A percentile compares a stretch with the other conserved stretches of the same genome.
Conservation (phyloP, 257 asterid genomes). For the Nicotiana tomentosiformis region DNA sequence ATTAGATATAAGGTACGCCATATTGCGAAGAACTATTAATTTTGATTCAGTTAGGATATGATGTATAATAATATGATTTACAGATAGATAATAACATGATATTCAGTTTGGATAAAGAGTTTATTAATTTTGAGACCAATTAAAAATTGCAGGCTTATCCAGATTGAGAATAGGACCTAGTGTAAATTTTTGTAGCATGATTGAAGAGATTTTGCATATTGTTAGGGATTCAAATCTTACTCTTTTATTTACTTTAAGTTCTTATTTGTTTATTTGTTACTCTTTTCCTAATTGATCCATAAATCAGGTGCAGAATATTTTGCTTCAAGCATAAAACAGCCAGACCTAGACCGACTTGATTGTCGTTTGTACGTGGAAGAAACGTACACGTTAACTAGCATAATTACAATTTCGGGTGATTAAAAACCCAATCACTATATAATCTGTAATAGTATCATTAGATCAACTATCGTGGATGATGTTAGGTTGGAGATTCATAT, state of each 20-base stretch:
- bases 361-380: not conserved
- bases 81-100: too few species aligned
- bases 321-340: not conserved
- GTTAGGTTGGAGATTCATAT: constrained; percentile 2
- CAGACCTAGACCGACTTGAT: not conserved
- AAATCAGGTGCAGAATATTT: not conserved
- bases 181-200: not conserved
- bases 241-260: not conserved
- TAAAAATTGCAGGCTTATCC: not conserved
- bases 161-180: too few species aligned
- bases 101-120: not conserved
- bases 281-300: not conserved
- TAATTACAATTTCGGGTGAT: not conserved
- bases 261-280: not conserved
- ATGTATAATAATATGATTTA: too few species aligned
- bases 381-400: not conserved
- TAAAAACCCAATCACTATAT: not conserved
- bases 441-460: not conserved
- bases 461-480: not conserved
- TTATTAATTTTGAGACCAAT: not conserved
- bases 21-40: too few species aligned
- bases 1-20: too few species aligned
- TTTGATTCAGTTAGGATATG: too few species aligned
- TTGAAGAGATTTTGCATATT: not conserved
- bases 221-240: not conserved